These are phyloP conservation scores for Hordeum marinum DNA, from an alignment of 176 grass and related monocot species.

Conservation along the genomic window DNA sequence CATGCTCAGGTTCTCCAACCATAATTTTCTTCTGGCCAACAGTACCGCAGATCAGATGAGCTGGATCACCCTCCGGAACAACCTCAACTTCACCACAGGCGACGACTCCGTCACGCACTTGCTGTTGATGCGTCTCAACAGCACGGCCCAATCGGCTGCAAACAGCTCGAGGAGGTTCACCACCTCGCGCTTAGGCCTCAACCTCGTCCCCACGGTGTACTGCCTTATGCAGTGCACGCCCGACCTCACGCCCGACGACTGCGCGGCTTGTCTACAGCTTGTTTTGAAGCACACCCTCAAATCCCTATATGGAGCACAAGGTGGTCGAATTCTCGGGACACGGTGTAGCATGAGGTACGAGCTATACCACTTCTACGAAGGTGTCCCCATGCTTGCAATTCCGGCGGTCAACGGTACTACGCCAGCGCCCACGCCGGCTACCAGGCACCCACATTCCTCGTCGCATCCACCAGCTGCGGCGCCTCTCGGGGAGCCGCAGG, in stretches of 20 bases:
- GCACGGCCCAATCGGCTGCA: constrained; percentile 15
- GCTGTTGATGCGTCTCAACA: background rate
- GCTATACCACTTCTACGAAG: background rate
- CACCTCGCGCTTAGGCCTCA: background rate
- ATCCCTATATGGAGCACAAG: constrained; percentile 14
- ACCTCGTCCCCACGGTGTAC: background rate
- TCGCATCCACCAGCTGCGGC: background rate
- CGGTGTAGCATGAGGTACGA: constrained; percentile 30
- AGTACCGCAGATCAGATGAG: background rate
- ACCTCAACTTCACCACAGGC: background rate
- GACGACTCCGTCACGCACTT: background rate
- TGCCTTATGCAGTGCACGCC: constrained; percentile 50
- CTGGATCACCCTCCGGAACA: background rate
- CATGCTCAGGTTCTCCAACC: constrained; percentile 40
- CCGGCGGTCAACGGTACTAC: background rate
- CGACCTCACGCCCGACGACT: constrained; percentile 17
- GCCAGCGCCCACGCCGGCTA: background rate
- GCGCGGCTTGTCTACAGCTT: constrained; percentile 1
- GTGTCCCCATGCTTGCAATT: background rate
- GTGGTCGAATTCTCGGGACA: background rate
- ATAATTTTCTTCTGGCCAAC: background rate
- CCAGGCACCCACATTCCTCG: background rate
- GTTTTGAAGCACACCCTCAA: background rate
- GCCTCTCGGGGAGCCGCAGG: background rate
- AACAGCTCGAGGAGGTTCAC: constrained; percentile 10